Conservation (phyloP, 2,329 filamentous ascomycete species). For the Phoma sp. region DNA sequence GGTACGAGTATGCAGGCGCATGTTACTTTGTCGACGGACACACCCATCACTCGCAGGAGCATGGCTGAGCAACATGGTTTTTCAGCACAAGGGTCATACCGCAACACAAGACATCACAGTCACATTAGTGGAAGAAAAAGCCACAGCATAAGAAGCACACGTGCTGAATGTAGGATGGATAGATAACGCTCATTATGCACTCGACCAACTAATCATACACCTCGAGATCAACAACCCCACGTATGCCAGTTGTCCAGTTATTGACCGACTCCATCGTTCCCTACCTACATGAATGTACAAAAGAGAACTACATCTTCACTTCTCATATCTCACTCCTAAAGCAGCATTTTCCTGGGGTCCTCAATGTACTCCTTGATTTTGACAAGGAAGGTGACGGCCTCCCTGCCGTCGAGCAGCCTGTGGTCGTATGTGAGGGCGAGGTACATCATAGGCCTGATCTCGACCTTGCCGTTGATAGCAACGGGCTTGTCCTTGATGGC, state of each 20-base stretch:
- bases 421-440: constrained; percentile 97
- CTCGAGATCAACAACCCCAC: constrained; percentile 5
- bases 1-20: not conserved
- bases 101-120: not conserved
- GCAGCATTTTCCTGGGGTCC: constrained; percentile 89
- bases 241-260: constrained; percentile 6
- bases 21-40: not conserved
- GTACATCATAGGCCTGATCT: constrained; percentile 99
- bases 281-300: constrained; percentile 14
- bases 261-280: constrained; percentile 1
- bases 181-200: constrained; percentile 19
- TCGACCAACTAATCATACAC: constrained; percentile 21
- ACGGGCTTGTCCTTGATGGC: constrained; percentile 95
- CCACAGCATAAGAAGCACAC: not conserved
- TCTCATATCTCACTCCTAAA: constrained; percentile 46
- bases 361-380: constrained; percentile 98
- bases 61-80: not conserved
- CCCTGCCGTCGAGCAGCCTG: constrained; percentile 89
- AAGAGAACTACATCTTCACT: constrained; percentile 5
- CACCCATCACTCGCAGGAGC: too few species aligned
- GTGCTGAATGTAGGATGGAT: not conserved
- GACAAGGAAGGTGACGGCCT: constrained; percentile 94
- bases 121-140: not conserved
- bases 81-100: not conserved
- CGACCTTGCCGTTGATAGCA: constrained; percentile 89